A percentile compares a stretch with the other conserved stretches of the same genome.
Conservation (phyloP, 2,329 filamentous ascomycete genomes). For the Trichoderma endophyticum region DNA sequence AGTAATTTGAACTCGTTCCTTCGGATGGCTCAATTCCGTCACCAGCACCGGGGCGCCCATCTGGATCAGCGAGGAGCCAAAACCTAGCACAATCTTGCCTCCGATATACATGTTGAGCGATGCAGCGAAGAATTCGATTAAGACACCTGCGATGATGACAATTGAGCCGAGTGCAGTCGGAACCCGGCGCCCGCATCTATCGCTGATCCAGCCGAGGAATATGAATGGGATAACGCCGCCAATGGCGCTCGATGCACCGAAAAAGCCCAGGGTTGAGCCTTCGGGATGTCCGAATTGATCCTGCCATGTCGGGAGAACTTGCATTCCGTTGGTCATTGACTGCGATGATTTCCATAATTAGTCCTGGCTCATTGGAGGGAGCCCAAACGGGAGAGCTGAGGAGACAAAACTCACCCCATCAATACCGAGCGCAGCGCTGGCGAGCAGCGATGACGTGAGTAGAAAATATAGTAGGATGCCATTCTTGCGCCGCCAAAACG, state of each 20-base stretch:
- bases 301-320: slow-evolving; percentile 37
- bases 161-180: slow-evolving; percentile 37
- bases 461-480: slow-evolving; percentile 42
- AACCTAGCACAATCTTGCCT: slow-evolving; percentile 37
- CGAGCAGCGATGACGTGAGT: slow-evolving; percentile 41
- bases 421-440: slow-evolving; percentile 41
- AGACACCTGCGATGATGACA: slow-evolving; percentile 38
- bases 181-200: slow-evolving; percentile 34
- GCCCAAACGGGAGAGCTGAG: neutral
- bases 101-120: slow-evolving; percentile 38
- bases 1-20: slow-evolving; percentile 38
- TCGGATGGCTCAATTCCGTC: slow-evolving; percentile 41
- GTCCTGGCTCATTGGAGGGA: neutral
- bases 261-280: slow-evolving; percentile 38
- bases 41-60: slow-evolving; percentile 43
- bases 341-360: slow-evolving; percentile 15
- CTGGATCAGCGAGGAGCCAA: slow-evolving; percentile 38
- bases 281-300: slow-evolving; percentile 37
- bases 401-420: slow-evolving; percentile 35
- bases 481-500: slow-evolving; percentile 40
- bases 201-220: slow-evolving; percentile 36
- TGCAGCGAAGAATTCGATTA: slow-evolving; percentile 36
- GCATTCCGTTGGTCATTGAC: slow-evolving; percentile 42
- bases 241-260: slow-evolving; percentile 39
- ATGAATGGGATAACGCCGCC: slow-evolving; percentile 39